Conservation (phyloP, 768 basidiomycete genomes). For the Boletellus ananiceps region DNA sequence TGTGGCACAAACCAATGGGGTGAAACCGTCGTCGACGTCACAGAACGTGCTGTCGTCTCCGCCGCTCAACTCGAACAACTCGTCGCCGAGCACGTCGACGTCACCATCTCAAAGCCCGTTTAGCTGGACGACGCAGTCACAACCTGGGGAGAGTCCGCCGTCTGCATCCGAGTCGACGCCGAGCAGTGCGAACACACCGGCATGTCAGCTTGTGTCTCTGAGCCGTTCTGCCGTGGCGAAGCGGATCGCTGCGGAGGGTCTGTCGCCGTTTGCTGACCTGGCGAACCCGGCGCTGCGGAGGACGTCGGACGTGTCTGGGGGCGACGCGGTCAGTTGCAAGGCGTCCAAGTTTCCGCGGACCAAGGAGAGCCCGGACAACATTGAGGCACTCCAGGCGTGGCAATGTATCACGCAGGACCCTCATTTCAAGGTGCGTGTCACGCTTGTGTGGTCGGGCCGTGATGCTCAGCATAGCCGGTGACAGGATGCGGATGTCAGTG, state of each 20-base stretch:
- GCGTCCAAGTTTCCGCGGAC: slow-evolving; percentile 68
- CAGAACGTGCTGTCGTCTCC: slow-evolving; percentile 17
- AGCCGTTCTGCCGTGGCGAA: slow-evolving; percentile 50
- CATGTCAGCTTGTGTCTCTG: not conserved
- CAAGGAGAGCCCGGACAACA: slow-evolving; percentile 62
- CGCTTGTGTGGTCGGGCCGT: slow-evolving; percentile 1
- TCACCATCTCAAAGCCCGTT: slow-evolving; percentile 23
- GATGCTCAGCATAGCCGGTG: slow-evolving; percentile 1
- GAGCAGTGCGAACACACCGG: slow-evolving; percentile 27
- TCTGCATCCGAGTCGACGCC: slow-evolving; percentile 35
- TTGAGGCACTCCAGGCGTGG: slow-evolving; percentile 80
- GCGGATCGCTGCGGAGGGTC: slow-evolving; percentile 49
- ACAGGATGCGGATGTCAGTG: slow-evolving; percentile 74
- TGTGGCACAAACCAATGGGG: slow-evolving; percentile 40
- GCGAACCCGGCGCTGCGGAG: slow-evolving; percentile 33
- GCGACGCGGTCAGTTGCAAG: slow-evolving; percentile 59
- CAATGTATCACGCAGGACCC: slow-evolving; percentile 69
- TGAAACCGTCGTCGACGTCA: slow-evolving; percentile 10
- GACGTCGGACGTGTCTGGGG: slow-evolving; percentile 40
- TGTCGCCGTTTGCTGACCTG: slow-evolving; percentile 49
- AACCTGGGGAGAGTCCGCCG: slow-evolving; percentile 29
- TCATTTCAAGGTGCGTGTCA: slow-evolving; percentile 60
- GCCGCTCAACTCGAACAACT: slow-evolving; percentile 17
- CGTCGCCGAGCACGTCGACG: slow-evolving; percentile 27
- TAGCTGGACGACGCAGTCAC: slow-evolving; percentile 24